These are phyloP conservation scores for Leishmania braziliensis DNA, from an alignment of 208 protist genomes.

Conservation along the genomic window DNA sequence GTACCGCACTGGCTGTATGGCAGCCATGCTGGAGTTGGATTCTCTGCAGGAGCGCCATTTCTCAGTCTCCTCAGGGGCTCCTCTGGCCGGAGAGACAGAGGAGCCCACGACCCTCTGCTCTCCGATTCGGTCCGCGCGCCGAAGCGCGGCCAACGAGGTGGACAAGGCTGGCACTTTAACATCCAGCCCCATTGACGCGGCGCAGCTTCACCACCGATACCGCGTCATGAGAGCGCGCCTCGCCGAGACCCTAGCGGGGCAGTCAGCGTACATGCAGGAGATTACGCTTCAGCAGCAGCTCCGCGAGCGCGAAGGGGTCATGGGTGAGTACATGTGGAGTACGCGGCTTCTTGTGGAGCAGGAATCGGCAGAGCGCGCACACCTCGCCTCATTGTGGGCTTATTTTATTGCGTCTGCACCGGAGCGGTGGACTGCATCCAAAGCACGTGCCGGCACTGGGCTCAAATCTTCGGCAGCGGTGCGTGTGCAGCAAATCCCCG, in stretches of 20 bases:
- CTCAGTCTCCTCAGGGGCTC: neutral
- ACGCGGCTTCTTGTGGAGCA: constrained; percentile 27
- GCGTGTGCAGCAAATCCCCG: neutral
- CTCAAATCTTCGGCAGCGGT: neutral
- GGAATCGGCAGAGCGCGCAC: constrained; percentile 23
- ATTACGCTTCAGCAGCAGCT: constrained; percentile 16
- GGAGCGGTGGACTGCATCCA: neutral
- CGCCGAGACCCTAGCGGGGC: constrained; percentile 1
- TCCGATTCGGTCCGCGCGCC: neutral
- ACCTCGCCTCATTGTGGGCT: constrained; percentile 9
- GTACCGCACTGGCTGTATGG: constrained; percentile 29
- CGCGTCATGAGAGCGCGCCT: constrained; percentile 9
- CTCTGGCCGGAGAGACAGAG: neutral
- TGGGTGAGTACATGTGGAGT: constrained; percentile 25
- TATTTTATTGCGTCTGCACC: constrained; percentile 2
- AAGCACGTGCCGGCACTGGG: neutral
- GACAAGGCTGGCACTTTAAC: neutral
- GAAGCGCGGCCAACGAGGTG: neutral
- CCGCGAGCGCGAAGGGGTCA: constrained; percentile 19
- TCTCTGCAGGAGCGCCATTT: neutral
- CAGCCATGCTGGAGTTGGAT: constrained; percentile 25
- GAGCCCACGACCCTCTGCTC: neutral
- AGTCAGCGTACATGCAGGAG: constrained; percentile 21
- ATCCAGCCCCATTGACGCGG: constrained; percentile 2
- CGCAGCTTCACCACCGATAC: constrained; percentile 15